These are phyloP conservation scores for Kwoniella mangroviensis DNA, from an alignment of 768 basidiomycete species.

Conservation along the genomic window DNA sequence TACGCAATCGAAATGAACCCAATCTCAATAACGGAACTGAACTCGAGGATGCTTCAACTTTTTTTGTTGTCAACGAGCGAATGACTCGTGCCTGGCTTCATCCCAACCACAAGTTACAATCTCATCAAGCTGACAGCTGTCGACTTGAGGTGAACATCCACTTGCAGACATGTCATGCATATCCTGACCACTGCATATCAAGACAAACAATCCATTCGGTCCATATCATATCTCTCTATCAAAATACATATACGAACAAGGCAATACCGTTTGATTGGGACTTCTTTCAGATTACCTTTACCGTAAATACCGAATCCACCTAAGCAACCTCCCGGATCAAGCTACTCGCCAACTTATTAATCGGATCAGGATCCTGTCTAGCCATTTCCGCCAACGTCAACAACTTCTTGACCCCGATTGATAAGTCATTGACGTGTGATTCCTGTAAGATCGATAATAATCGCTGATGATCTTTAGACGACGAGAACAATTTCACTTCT, in stretches of 20 bases:
- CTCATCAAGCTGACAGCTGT: background rate
- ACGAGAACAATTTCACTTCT: slow-evolving; percentile 76
- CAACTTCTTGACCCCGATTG: slow-evolving; percentile 92
- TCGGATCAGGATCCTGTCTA: slow-evolving; percentile 86
- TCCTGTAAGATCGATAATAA: slow-evolving; percentile 72
- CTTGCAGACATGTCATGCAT: background rate
- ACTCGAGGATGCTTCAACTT: background rate
- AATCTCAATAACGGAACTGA: no score
- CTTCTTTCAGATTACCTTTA: background rate
- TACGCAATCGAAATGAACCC: background rate
- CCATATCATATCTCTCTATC: background rate
- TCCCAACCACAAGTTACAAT: background rate
- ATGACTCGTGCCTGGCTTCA: background rate
- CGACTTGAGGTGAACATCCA: no score
- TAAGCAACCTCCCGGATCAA: slow-evolving; percentile 50
- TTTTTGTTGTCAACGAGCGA: background rate
- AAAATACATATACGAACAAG: background rate
- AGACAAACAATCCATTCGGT: background rate
- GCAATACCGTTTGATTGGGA: background rate
- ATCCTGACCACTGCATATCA: background rate
- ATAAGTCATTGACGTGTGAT: slow-evolving; percentile 72
- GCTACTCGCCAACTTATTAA: slow-evolving; percentile 61
- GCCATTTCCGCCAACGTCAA: slow-evolving; percentile 94
- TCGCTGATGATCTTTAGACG: slow-evolving; percentile 61
- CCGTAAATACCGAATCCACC: background rate